Percentiles rank a stretch among this genome's conserved stretches.
Conservation (phyloP, 2,329 filamentous ascomycete genomes). For the Pseudopyrenochaeta lycopersici region DNA sequence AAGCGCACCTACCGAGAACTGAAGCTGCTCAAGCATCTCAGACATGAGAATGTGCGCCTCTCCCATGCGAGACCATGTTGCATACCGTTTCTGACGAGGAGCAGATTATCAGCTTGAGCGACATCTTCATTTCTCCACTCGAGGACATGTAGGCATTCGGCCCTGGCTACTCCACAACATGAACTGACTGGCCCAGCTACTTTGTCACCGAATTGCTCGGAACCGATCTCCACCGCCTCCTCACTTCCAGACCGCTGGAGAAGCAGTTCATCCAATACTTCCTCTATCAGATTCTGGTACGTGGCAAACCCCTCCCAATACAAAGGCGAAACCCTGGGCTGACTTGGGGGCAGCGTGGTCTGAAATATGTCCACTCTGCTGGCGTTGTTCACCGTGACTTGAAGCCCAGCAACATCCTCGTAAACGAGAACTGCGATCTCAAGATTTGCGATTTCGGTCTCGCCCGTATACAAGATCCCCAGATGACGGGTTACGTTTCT, state of each 20-base stretch:
- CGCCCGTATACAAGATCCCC: slow-evolving; percentile 96
- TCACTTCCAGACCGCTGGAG: slow-evolving; percentile 94
- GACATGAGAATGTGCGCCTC: slow-evolving; percentile 86
- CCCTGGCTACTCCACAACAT: not conserved
- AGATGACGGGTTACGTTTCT: slow-evolving; percentile 99
- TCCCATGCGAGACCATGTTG: not conserved
- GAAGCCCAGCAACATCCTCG: slow-evolving; percentile 98
- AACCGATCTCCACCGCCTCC: slow-evolving; percentile 92
- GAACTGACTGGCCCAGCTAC: slow-evolving; percentile 69
- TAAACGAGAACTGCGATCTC: slow-evolving; percentile 99
- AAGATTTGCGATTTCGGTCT: slow-evolving; percentile 99
- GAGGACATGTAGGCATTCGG: slow-evolving; percentile 84
- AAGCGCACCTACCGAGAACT: slow-evolving; percentile 98
- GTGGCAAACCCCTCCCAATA: slow-evolving; percentile 63
- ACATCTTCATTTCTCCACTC: slow-evolving; percentile 98
- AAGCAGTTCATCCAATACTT: slow-evolving; percentile 99
- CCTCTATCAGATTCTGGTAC: slow-evolving; percentile 96
- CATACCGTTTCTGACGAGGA: slow-evolving; percentile 24
- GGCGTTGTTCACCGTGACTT: slow-evolving; percentile 97
- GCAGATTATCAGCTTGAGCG: slow-evolving; percentile 93
- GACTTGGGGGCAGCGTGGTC: slow-evolving; percentile 72
- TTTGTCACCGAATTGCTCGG: slow-evolving; percentile 98
- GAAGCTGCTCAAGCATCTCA: slow-evolving; percentile 95
- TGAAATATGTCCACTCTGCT: slow-evolving; percentile 99
- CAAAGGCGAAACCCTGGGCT: slow-evolving; percentile 23